These are phyloP conservation scores for Eucalyptus leucophloia DNA, from an alignment of 345 rosid species.

Conservation along the genomic window DNA sequence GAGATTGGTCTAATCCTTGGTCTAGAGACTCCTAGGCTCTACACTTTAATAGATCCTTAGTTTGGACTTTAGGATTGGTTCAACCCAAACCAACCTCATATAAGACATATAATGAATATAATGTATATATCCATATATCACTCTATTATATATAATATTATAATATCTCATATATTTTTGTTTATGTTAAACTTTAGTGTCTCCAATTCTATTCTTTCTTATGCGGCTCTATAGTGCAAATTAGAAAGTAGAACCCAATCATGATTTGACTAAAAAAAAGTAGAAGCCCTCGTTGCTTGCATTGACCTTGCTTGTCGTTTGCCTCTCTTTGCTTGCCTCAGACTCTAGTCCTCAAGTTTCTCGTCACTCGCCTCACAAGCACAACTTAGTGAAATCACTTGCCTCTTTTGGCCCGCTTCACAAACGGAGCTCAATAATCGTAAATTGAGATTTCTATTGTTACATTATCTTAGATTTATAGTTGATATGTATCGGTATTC, in stretches of 20 bases:
- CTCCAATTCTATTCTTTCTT: background rate
- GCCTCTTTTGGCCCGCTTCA: no score
- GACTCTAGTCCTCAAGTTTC: no score
- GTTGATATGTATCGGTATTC: fast-evolving
- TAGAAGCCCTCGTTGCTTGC: background rate
- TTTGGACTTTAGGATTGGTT: no score
- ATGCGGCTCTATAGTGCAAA: fast-evolving
- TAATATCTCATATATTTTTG: no score
- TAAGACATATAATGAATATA: no score
- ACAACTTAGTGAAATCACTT: no score
- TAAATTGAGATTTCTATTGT: background rate
- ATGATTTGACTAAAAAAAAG: background rate
- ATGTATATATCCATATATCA: no score
- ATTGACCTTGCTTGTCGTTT: fast-evolving
- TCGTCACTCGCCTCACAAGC: no score
- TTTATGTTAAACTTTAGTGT: background rate
- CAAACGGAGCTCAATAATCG: fast-evolving
- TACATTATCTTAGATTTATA: no score
- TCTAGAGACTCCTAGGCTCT: background rate
- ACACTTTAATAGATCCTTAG: fast-evolving
- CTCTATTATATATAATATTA: no score
- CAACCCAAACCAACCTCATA: fast-evolving
- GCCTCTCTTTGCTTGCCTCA: background rate
- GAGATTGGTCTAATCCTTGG: fast-evolving
- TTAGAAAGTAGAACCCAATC: background rate